These are phyloP conservation scores for Malus orientalis DNA, from an alignment of 306 rosid species.

Conservation along the genomic window DNA sequence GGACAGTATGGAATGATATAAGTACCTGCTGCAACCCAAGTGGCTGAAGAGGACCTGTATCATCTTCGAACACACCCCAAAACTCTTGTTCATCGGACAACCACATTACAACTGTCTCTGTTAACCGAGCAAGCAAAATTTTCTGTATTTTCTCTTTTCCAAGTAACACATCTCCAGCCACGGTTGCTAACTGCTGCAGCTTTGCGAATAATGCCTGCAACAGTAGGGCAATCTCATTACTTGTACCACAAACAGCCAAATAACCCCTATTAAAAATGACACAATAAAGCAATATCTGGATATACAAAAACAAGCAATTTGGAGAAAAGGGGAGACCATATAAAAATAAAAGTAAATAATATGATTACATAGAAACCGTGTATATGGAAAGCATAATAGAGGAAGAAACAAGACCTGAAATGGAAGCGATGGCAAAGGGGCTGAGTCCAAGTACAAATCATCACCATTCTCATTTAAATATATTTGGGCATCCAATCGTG, in stretches of 20 bases:
- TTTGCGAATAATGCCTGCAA: conserved; percentile 86
- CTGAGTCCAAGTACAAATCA: conserved; percentile 56
- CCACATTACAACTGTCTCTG: conserved; percentile 98
- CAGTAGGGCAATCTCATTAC: conserved; percentile 17
- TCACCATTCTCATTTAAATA: conserved; percentile 59
- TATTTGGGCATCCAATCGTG: conserved; percentile 73
- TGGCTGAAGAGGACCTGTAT: conserved; percentile 58
- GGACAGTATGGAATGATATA: conserved; percentile 10
- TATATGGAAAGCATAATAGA: not conserved
- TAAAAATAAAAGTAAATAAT: not conserved
- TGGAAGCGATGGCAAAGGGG: conserved; percentile 85
- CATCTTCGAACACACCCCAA: conserved; percentile 83
- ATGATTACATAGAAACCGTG: not conserved
- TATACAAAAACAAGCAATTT: not conserved
- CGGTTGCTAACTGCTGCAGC: conserved; percentile 83
- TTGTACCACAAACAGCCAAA: not conserved
- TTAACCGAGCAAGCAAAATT: conserved; percentile 87
- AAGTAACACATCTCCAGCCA: conserved; percentile 89
- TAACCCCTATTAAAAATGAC: no score
- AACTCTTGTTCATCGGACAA: conserved; percentile 92
- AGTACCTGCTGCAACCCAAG: conserved; percentile 84
- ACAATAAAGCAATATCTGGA: not conserved
- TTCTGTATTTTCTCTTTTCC: conserved; percentile 92
- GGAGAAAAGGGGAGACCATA: not conserved
- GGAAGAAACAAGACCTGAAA: conserved; percentile 68